Conservation (phyloP, 768 basidiomycete species). For the Russula sp. region DNA sequence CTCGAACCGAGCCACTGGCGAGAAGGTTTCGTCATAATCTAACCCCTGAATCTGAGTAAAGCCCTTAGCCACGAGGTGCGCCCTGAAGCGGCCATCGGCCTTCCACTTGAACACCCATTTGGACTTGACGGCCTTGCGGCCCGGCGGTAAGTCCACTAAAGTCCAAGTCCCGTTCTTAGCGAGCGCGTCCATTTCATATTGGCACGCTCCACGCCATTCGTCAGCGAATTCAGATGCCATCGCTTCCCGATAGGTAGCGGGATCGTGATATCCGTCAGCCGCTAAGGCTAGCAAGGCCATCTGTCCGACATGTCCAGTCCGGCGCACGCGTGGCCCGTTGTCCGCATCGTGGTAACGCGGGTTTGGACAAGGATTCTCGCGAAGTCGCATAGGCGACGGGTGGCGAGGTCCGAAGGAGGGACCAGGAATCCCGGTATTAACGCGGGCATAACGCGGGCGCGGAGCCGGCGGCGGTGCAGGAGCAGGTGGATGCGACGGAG, state of each 20-base stretch:
- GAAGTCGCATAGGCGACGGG: no score
- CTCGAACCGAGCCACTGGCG: background rate
- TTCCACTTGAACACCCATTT: no score
- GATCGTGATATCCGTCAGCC: background rate
- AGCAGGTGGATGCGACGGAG: no score
- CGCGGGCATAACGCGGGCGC: no score
- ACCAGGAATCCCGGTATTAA: no score
- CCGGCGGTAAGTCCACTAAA: slow-evolving; percentile 27
- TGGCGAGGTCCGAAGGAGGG: no score
- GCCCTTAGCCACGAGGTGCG: background rate
- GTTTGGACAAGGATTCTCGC: no score
- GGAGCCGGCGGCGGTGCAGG: no score
- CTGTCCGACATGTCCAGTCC: no score
- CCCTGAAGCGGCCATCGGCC: slow-evolving; percentile 17
- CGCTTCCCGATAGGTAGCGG: background rate
- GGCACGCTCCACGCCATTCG: background rate
- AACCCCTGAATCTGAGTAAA: slow-evolving; percentile 26
- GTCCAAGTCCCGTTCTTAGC: slow-evolving; percentile 31
- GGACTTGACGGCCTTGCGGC: slow-evolving; percentile 11
- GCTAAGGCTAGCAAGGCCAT: background rate
- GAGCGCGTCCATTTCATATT: slow-evolving; percentile 25
- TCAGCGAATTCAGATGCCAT: background rate
- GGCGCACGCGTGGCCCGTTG: no score
- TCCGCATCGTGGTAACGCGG: no score
- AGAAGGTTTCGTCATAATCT: slow-evolving; percentile 20